Percentiles rank a stretch among this genome's conserved stretches.
Evolutionary conservation across 2,329 filamentous ascomycete genomes (phyloP).

Genomic region (Colletotrichum tanaceti): DNA sequence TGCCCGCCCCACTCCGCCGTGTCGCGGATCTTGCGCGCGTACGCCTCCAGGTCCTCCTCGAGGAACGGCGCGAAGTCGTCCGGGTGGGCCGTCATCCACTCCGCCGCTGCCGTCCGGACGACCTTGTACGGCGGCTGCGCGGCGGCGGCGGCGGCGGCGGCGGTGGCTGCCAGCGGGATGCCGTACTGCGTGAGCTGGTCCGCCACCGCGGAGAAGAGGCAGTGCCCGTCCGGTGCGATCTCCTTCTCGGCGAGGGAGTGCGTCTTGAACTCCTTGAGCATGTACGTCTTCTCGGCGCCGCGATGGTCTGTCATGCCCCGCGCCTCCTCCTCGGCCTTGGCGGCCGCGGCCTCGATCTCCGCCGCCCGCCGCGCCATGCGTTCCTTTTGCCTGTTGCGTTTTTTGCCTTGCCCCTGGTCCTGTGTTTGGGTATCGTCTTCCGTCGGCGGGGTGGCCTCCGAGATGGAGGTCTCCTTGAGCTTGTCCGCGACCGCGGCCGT

Average conservation of each 20-base stretch:
- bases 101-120: constrained; percentile 78
- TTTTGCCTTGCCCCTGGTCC: constrained; percentile 62
- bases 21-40: constrained; percentile 80
- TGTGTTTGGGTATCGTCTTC: constrained; percentile 31
- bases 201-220: constrained; percentile 90
- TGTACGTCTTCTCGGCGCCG: constrained; percentile 74
- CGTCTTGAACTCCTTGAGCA: constrained; percentile 74
- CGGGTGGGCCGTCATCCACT: constrained; percentile 78
- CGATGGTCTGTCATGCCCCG: constrained; percentile 78
- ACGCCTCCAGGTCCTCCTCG: constrained; percentile 80
- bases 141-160: constrained; percentile 16
- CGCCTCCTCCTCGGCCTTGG: constrained; percentile 80
- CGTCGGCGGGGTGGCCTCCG: constrained; percentile 37
- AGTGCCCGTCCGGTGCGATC: constrained; percentile 92
- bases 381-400: constrained; percentile 91
- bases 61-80: constrained; percentile 90
- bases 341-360: constrained; percentile 78
- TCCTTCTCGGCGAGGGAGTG: constrained; percentile 78
- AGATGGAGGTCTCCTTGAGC: constrained; percentile 15
- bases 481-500: constrained; percentile 45
- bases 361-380: constrained; percentile 89
- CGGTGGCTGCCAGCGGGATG: constrained; percentile 55
- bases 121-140: constrained; percentile 66
- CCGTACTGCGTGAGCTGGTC: constrained; percentile 76
- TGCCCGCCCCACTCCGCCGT: constrained; percentile 98